Evolutionary conservation across 371 early-diverging fungal species (phyloP).

Genomic region (Syncephalastrum monosporum): DNA sequence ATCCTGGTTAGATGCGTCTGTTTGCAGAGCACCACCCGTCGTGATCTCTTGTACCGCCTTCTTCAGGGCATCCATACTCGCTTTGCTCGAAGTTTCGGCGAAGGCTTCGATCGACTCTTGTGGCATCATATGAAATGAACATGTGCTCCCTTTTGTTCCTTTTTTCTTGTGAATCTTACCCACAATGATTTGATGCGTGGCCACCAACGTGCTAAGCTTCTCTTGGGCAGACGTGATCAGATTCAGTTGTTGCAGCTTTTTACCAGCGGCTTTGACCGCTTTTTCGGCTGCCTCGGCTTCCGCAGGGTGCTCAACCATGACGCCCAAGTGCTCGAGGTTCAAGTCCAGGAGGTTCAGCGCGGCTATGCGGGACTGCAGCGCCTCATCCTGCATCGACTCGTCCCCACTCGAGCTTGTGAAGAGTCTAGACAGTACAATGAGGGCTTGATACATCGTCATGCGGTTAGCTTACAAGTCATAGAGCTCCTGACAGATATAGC

Average conservation of each 20-base stretch:
- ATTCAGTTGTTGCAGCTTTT: constrained; percentile 49
- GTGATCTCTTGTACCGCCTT: constrained; percentile 30
- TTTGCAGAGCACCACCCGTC: too few species aligned
- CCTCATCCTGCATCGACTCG: constrained; percentile 63
- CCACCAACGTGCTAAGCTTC: constrained; percentile 45
- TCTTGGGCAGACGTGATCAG: constrained; percentile 44
- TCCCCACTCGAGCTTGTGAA: constrained; percentile 27
- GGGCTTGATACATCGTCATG: too few species aligned
- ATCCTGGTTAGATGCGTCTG: background rate
- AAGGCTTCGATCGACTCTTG: constrained; percentile 25
- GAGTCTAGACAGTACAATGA: background rate
- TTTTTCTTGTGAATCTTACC: constrained; percentile 19
- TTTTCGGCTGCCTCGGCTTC: constrained; percentile 38
- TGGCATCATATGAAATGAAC: background rate
- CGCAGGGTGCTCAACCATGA: constrained; percentile 40
- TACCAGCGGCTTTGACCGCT: constrained; percentile 44
- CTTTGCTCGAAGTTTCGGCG: constrained; percentile 20
- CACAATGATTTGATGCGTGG: constrained; percentile 51
- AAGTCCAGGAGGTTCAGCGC: constrained; percentile 68
- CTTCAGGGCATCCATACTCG: constrained; percentile 13
- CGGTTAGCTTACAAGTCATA: constrained; percentile 31
- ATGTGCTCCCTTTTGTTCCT: background rate
- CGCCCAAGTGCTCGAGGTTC: constrained; percentile 57
- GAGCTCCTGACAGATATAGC: constrained; percentile 36
- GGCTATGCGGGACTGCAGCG: constrained; percentile 65